A percentile compares a stretch with the other conserved stretches of the same genome.
Evolutionary conservation across 2,329 filamentous ascomycete genomes (phyloP).

Genomic region (Pestalotiopsis fici): DNA sequence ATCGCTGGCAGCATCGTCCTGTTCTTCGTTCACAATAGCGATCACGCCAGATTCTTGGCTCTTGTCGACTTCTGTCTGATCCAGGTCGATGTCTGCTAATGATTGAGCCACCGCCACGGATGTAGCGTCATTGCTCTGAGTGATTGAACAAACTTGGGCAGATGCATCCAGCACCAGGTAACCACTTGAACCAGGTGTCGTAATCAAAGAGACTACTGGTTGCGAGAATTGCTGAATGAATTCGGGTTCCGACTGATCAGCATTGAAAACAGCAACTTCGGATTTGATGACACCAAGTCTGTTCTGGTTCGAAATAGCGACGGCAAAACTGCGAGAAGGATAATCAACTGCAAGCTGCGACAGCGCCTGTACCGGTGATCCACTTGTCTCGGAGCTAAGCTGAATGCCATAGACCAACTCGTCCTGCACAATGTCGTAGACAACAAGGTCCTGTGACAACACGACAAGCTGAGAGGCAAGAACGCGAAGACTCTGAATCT

Average conservation of each 20-base stretch:
- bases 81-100: conserved; percentile 54
- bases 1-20: conserved; percentile 39
- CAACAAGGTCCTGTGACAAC: conserved; percentile 70
- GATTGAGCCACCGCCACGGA: conserved; percentile 55
- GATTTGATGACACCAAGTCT: conserved; percentile 40
- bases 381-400: conserved; percentile 45
- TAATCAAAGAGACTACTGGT: conserved; percentile 66
- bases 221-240: conserved; percentile 57
- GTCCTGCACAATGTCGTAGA: conserved; percentile 85
- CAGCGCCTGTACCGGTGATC: conserved; percentile 40
- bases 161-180: conserved; percentile 77
- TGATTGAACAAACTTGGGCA: conserved; percentile 68
- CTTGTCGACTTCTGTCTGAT: conserved; percentile 29
- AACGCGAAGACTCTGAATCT: conserved; percentile 69
- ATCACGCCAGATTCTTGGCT: conserved; percentile 24
- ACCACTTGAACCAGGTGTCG: conserved; percentile 65
- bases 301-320: conserved; percentile 46
- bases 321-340: conserved; percentile 64
- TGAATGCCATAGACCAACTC: conserved; percentile 68
- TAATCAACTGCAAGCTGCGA: conserved; percentile 73
- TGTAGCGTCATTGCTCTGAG: conserved; percentile 58
- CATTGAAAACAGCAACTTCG: conserved; percentile 67
- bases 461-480: conserved; percentile 74
- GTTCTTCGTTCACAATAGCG: conserved; percentile 36
- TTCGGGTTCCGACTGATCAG: conserved; percentile 59